Base-by-base conservation (phyloP, 192 early-diverging fungal species). In the Dissophora globulifera region DNA sequence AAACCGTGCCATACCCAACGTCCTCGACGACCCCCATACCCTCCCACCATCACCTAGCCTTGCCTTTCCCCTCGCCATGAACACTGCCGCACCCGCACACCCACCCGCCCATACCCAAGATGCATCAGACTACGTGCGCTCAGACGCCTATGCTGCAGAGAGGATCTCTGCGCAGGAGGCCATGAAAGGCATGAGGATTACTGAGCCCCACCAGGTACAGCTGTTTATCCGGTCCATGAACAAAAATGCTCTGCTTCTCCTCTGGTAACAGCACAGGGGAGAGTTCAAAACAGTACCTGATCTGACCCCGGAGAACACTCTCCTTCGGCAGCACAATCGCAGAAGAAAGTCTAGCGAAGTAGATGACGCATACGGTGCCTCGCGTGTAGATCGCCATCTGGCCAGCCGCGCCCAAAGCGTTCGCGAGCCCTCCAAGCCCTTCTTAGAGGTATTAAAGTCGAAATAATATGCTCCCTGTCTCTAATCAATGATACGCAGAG, bases 151-250 rank as follows among this genome's bases (percentile, higher is more conserved):
- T 32, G 41, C 50, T 3, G 40, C 62, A 2, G 71, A 75, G 27
- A 46, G 62, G 13, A 65, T 65, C 33, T 66, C 71, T 47, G 71
- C 71, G 23, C 71, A 75, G 23, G 71, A 75, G 32, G 71, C 71
- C 13, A 75, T 75, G 71, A 75, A 66, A 43, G 56, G 57, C 42
- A 75, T 75, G 71, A 55, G 62, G 29, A 75, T 75, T 48, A 75
- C 62, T 22, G 71, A 75, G 35, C 43, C 62, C 26, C 42, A 60
- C 4, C 62, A 75, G 62, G 62, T 75, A 63, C 40, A n/a, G n/a
- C n/a, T n/a, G n/a, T n/a, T n/a, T n/a, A n/a, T n/a, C n/a, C n/a
- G n/a, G n/a, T n/a, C n/a, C n/a, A n/a, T n/a, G n/a, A n/a, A n/a
- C n/a, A n/a, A n/a, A n/a, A n/a, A n/a, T n/a, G n/a, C n/a, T n/a